Conservation (phyloP, 148 eudicot species). For the Heliamphora exappendiculata region DNA sequence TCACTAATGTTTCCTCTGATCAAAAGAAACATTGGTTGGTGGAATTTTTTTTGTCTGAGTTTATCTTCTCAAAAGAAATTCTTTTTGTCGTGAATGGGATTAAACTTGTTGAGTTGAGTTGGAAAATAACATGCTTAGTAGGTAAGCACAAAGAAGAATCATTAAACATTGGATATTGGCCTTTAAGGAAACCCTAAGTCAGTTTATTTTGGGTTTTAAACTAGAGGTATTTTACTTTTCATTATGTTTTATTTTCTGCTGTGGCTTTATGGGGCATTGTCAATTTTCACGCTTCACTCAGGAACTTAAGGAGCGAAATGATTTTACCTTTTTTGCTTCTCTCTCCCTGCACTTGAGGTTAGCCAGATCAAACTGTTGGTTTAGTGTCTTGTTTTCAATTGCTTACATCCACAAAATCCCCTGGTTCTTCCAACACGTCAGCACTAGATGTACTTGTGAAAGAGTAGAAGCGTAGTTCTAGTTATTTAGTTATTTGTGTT, state of each 20-base stretch:
- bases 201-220: not conserved
- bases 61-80: no score
- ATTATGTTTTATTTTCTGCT: no score
- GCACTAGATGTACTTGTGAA: not conserved
- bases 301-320: no score
- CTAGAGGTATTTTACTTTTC: no score
- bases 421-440: not conserved
- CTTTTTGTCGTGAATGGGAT: not conserved
- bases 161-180: not conserved
- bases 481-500: no score
- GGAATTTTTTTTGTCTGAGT: no score
- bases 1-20: no score
- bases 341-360: no score
- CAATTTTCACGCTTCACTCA: no score
- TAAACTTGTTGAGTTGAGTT: not conserved
- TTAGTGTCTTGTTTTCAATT: not conserved
- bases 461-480: no score
- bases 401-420: not conserved
- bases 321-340: no score
- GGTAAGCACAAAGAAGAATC: not conserved
- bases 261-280: no score
- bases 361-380: not conserved
- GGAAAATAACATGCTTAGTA: not conserved
- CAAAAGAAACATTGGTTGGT: not conserved
- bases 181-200: not conserved